These are phyloP conservation scores for Angophora floribunda DNA, from an alignment of 345 rosid species.

Conservation along the genomic window DNA sequence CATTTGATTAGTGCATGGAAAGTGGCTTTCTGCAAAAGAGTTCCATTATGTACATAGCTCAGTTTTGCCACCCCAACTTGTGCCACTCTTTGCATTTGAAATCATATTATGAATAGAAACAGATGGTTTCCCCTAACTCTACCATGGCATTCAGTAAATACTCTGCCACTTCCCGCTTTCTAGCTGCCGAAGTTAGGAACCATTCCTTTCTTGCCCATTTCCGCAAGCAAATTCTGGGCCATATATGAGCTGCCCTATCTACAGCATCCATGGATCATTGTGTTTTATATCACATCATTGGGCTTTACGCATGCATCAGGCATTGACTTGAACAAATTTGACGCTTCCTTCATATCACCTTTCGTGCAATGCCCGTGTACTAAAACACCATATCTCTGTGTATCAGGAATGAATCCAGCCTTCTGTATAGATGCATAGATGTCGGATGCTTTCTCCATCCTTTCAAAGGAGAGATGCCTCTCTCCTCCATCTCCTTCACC, in stretches of 20 bases:
- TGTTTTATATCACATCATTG: slow-evolving; percentile 26
- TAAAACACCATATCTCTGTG: slow-evolving; percentile 43
- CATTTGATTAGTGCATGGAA: neutral
- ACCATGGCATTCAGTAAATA: slow-evolving; percentile 41
- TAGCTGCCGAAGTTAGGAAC: slow-evolving; percentile 64
- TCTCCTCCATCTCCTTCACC: slow-evolving; percentile 72
- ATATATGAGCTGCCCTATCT: slow-evolving; percentile 55
- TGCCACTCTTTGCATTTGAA: slow-evolving; percentile 20
- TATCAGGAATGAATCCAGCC: slow-evolving; percentile 57
- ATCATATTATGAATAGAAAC: slow-evolving; percentile 29
- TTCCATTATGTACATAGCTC: neutral
- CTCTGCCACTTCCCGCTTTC: slow-evolving; percentile 56
- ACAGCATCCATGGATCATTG: slow-evolving; percentile 66
- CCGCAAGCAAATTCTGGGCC: slow-evolving; percentile 47
- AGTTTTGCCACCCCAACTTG: neutral
- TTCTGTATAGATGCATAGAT: slow-evolving; percentile 40
- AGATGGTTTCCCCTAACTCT: slow-evolving; percentile 20
- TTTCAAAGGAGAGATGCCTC: slow-evolving; percentile 57
- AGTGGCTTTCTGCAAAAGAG: neutral
- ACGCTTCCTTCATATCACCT: slow-evolving; percentile 51
- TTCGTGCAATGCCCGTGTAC: slow-evolving; percentile 59
- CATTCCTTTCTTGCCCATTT: slow-evolving; percentile 47
- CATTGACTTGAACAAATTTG: too few species aligned
- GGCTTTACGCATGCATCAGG: too few species aligned
- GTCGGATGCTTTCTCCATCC: slow-evolving; percentile 58